A percentile compares a stretch with the other conserved stretches of the same genome.
phyloP scores from a whole-genome alignment of 768 basidiomycete species.

The Mycena amicta region DNA sequence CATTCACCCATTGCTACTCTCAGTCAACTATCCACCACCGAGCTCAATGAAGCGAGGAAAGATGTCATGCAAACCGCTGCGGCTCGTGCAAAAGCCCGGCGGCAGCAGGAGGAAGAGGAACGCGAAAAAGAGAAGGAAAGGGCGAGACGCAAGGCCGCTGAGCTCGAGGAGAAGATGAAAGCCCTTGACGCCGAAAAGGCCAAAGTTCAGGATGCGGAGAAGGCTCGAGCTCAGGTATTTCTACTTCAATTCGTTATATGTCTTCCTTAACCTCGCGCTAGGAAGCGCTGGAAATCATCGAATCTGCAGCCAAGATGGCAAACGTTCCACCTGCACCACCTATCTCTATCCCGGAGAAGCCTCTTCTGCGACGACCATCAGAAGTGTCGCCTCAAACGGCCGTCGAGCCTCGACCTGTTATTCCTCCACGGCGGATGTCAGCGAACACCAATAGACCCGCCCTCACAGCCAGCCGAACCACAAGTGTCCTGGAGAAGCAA shows the following conservation, averaged over 20 bases:
- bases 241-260: background rate
- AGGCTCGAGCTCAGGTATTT: constrained; percentile 23
- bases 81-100: constrained; percentile 76
- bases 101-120: constrained; percentile 83
- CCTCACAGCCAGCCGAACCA: constrained; percentile 43
- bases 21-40: constrained; percentile 39
- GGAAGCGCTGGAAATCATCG: constrained; percentile 23
- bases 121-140: constrained; percentile 80
- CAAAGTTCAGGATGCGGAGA: constrained; percentile 42
- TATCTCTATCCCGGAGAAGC: constrained; percentile 13
- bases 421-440: constrained; percentile 30
- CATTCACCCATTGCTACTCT: constrained; percentile 36
- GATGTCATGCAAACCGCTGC: constrained; percentile 84
- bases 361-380: constrained; percentile 38
- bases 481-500: constrained; percentile 65
- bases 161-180: constrained; percentile 71
- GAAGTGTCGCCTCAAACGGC: constrained; percentile 28
- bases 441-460: constrained; percentile 31
- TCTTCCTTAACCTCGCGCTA: constrained; percentile 5
- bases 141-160: constrained; percentile 77
- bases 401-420: constrained; percentile 30
- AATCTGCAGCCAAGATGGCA: constrained; percentile 15
- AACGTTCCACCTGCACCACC: constrained; percentile 6
- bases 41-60: constrained; percentile 69
- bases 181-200: constrained; percentile 33